These are phyloP conservation scores for Parachlorella kessleri DNA, from an alignment of 139 green algal genomes.

Conservation along the genomic window DNA sequence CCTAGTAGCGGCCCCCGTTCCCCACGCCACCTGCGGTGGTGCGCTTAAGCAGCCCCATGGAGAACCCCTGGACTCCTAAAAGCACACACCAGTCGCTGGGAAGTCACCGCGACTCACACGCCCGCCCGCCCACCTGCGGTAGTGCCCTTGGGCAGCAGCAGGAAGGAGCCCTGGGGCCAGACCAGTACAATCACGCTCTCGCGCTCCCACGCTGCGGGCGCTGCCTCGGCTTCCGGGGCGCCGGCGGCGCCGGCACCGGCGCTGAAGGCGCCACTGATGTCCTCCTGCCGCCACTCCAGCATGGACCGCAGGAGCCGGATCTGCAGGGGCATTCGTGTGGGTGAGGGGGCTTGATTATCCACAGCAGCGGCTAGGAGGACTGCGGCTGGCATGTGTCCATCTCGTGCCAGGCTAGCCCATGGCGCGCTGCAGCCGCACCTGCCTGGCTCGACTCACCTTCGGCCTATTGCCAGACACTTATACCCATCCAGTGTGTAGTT, in stretches of 20 bases:
- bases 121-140: slow-evolving; percentile 66
- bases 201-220: background rate
- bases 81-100: too few species aligned
- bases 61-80: too few species aligned
- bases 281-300: slow-evolving; percentile 75
- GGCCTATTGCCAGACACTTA: too few species aligned
- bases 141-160: slow-evolving; percentile 70
- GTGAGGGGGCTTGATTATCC: background rate
- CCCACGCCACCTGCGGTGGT: too few species aligned
- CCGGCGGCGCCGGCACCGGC: background rate
- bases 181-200: slow-evolving; percentile 54
- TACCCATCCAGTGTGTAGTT: too few species aligned
- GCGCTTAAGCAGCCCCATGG: too few species aligned
- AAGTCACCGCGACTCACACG: too few species aligned
- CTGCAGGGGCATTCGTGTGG: slow-evolving; percentile 14
- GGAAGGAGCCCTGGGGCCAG: slow-evolving; percentile 59
- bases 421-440: too few species aligned
- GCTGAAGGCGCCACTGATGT: background rate
- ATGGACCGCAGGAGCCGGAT: slow-evolving; percentile 66
- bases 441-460: too few species aligned
- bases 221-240: background rate
- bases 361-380: background rate
- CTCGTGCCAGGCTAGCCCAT: too few species aligned
- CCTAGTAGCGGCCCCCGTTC: too few species aligned
- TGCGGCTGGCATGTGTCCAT: background rate